Base-by-base conservation (phyloP, 208 protist genomes). In the Crithidia bombi region DNA sequence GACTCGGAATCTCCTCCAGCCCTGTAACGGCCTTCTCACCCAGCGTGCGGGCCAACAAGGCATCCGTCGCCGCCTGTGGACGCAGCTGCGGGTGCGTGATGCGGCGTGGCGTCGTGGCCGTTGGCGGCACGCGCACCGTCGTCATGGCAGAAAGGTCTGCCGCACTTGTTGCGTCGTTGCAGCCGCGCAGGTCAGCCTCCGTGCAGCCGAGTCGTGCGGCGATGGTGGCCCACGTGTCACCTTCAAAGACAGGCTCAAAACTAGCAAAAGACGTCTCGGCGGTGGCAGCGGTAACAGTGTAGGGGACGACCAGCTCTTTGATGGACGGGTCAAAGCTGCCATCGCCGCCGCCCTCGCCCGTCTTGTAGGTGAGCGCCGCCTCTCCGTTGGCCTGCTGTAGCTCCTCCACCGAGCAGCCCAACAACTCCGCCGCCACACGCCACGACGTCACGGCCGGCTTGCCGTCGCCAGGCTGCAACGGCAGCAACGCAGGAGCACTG, bases 401-500 rank as follows among this genome's bases (percentile, higher is more conserved):
- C 62, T 96, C 87, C 55, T 96, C 87, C 21, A 94, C 85, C 1
- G 77, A 84, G 75, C 91, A 96, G n/a, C 74, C 86, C 7, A 96
- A 72, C 3, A 89, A 23, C 23, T 66, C 66, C 19, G 91, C 91
- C 15, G 91, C 91, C 63, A 87, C 77, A 33, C 81, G 79, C 89
- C 91, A 96, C 28, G 70, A 70, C 26, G 63, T 70, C 21, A 76
- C 75, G 25, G 43, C 61, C 7, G 30, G 51, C 25, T 71, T 73
- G n/a, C 68, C 69, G 32, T 82, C 75, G 1, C 63, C 41, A 10
- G 50, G 44, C 51, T 76, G 51, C 44, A 94, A 63, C 14, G 79
- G 78, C 47, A 95, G 64, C 41, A 88, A 44, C 6, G 77, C 79
- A 19, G 85, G 81, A 0, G 51, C 57, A 2, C 52, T 62, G 30